These are phyloP conservation scores for Tylopilus rubrobrunneus DNA, from an alignment of 768 basidiomycete genomes.

Conservation along the genomic window DNA sequence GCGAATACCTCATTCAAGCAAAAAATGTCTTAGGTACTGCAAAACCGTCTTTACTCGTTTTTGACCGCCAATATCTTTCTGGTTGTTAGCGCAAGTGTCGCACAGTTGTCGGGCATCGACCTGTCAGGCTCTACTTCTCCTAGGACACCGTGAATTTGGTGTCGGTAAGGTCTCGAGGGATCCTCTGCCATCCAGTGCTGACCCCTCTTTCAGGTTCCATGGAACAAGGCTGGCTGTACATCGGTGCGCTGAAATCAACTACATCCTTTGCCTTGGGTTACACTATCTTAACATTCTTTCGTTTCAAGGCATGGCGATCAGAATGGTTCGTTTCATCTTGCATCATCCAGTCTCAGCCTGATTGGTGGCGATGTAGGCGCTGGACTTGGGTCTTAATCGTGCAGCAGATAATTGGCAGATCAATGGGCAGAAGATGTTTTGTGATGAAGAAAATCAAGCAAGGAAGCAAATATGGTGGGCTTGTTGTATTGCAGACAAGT, in stretches of 20 bases:
- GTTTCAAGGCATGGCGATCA: conserved; percentile 59
- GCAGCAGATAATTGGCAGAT: conserved; percentile 73
- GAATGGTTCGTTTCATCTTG: conserved; percentile 49
- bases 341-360: not conserved
- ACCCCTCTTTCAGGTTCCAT: conserved; percentile 44
- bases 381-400: conserved; percentile 78
- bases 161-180: conserved; percentile 46
- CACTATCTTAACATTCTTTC: conserved; percentile 1
- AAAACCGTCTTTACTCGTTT: not conserved
- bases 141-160: conserved; percentile 84
- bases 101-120: conserved; percentile 70
- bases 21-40: conserved; percentile 58
- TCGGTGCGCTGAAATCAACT: conserved; percentile 40
- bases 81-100: conserved; percentile 51
- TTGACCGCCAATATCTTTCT: conserved; percentile 3
- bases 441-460: conserved; percentile 61
- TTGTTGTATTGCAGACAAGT: conserved; percentile 71
- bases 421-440: conserved; percentile 57
- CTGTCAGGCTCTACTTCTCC: conserved; percentile 74
- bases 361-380: conserved; percentile 44
- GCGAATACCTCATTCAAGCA: conserved; percentile 59
- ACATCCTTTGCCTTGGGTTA: not conserved
- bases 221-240: conserved; percentile 85
- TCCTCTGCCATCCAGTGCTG: conserved; percentile 5
- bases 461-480: conserved; percentile 80